Evolutionary conservation across 2,329 filamentous ascomycete species (phyloP).

Genomic region (Acrocalymma vagum): DNA sequence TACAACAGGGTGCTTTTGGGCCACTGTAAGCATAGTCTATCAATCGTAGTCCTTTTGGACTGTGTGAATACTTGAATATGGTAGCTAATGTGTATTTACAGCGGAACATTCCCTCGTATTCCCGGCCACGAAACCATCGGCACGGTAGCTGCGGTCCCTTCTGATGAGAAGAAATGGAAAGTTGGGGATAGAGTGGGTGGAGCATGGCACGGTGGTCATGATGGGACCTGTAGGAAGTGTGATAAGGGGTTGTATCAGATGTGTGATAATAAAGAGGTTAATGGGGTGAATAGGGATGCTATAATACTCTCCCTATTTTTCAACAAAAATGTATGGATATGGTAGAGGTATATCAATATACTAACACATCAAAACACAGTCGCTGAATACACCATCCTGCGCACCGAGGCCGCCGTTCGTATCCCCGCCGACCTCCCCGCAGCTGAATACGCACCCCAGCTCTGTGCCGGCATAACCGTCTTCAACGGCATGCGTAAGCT

Average conservation of each 20-base stretch:
- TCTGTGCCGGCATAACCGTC: slow-evolving; percentile 53
- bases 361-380: slow-evolving; percentile 27
- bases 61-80: no score
- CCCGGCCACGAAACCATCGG: slow-evolving; percentile 75
- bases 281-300: slow-evolving; percentile 69
- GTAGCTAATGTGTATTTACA: slow-evolving; percentile 39
- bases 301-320: no score
- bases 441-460: slow-evolving; percentile 49
- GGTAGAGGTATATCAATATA: no score
- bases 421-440: slow-evolving; percentile 53
- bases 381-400: slow-evolving; percentile 66
- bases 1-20: no score
- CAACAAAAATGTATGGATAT: no score
- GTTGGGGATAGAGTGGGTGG: slow-evolving; percentile 71
- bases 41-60: no score
- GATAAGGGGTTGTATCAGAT: slow-evolving; percentile 69
- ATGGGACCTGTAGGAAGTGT: slow-evolving; percentile 66
- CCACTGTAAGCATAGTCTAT: no score
- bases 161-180: slow-evolving; percentile 62
- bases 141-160: slow-evolving; percentile 67
- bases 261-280: slow-evolving; percentile 67
- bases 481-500: slow-evolving; percentile 56
- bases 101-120: slow-evolving; percentile 50
- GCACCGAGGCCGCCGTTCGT: slow-evolving; percentile 63
- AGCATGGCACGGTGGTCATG: slow-evolving; percentile 71